Evolutionary conservation across 2,329 filamentous ascomycete species (phyloP).

Genomic region (Colletotrichum lindemuthianum): DNA sequence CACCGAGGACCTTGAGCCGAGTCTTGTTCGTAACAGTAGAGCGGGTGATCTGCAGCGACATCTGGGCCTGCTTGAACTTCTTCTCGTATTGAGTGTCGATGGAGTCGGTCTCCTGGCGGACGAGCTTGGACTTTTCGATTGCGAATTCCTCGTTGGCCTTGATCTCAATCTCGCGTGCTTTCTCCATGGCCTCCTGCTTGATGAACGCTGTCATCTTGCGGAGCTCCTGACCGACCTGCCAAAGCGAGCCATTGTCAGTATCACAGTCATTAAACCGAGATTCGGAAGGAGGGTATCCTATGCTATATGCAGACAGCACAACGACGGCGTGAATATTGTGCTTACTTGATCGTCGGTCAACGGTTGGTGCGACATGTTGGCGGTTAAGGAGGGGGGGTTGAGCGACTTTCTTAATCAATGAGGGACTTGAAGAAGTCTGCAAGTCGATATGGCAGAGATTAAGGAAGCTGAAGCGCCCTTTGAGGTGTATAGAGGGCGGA

Average conservation of each 20-base stretch:
- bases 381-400: conserved; percentile 23
- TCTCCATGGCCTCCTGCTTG: conserved; percentile 96
- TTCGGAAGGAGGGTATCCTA: background rate
- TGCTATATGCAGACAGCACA: background rate
- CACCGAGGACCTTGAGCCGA: conserved; percentile 85
- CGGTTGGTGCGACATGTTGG: conserved; percentile 38
- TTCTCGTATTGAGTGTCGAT: conserved; percentile 96
- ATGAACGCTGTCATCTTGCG: conserved; percentile 99
- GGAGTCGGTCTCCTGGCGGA: conserved; percentile 90
- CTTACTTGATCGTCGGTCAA: conserved; percentile 40
- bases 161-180: conserved; percentile 95
- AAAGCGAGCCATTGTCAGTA: conserved; percentile 11
- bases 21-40: conserved; percentile 98
- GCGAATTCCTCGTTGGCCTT: conserved; percentile 99
- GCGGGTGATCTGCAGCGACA: conserved; percentile 98
- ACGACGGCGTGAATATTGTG: conserved; percentile 1
- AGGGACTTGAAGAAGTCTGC: conserved; percentile 14
- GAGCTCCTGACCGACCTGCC: conserved; percentile 94
- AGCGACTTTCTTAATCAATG: conserved; percentile 35
- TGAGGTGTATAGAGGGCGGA: conserved; percentile 23
- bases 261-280: background rate
- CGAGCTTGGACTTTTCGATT: conserved; percentile 98
- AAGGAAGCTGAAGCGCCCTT: conserved; percentile 13
- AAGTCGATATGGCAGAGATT: conserved; percentile 19
- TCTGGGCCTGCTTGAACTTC: conserved; percentile 98